A percentile compares a stretch with the other conserved stretches of the same genome.
phyloP scores from a whole-genome alignment of 2,329 filamentous ascomycete species.

The Pseudopyricularia cyperi region DNA sequence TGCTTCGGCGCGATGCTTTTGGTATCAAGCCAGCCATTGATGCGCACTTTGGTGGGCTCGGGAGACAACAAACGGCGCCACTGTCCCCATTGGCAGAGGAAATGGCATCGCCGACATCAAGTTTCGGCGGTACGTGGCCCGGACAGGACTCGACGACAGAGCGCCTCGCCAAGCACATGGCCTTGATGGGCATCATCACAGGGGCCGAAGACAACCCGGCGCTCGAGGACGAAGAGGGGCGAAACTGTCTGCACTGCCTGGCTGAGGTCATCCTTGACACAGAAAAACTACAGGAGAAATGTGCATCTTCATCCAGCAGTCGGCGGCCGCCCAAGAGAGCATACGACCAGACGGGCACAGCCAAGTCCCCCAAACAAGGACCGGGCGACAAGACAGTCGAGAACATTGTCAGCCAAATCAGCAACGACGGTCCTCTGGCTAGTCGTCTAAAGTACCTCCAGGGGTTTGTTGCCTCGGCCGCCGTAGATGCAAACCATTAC shows the following conservation, averaged over 20 bases:
- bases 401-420: neutral
- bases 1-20: conserved; percentile 36
- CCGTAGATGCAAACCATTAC: conserved; percentile 38
- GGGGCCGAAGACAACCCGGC: conserved; percentile 17
- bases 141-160: neutral
- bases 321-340: conserved; percentile 24
- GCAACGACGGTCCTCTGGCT: conserved; percentile 8
- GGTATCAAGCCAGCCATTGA: conserved; percentile 17
- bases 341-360: conserved; percentile 16
- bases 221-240: conserved; percentile 29
- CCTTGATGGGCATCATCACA: conserved; percentile 22
- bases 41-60: conserved; percentile 5
- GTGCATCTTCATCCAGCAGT: conserved; percentile 9
- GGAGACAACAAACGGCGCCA: neutral
- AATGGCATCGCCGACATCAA: conserved; percentile 1
- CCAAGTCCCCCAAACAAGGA: conserved; percentile 7
- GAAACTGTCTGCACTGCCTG: conserved; percentile 46
- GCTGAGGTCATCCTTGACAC: conserved; percentile 35
- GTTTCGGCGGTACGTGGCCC: neutral
- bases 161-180: conserved; percentile 6
- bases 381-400: neutral
- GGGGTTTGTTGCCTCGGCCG: conserved; percentile 20
- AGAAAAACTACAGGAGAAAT: conserved; percentile 20
- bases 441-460: conserved; percentile 14
- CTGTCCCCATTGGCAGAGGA: conserved; percentile 9